These are phyloP conservation scores for Ceratobasidium theobromae DNA, from an alignment of 1,284 basidiomycete species.

Conservation along the genomic window DNA sequence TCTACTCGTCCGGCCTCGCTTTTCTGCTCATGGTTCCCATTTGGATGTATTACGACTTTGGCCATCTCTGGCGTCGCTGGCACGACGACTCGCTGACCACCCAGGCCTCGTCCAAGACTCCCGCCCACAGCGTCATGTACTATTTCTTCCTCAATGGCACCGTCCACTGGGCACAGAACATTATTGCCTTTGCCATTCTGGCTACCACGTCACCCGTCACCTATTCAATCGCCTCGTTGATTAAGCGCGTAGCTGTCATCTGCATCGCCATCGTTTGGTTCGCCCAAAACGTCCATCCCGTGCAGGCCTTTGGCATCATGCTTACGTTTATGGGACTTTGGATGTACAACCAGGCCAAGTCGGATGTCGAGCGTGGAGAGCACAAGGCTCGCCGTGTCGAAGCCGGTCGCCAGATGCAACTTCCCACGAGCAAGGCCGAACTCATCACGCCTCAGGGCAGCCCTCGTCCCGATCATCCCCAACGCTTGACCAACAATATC, in stretches of 20 bases:
- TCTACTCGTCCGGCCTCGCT: conserved; percentile 94
- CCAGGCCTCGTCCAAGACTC: conserved; percentile 26
- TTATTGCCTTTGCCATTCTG: conserved; percentile 95
- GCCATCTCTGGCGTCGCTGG: conserved; percentile 56
- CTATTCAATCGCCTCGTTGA: conserved; percentile 95
- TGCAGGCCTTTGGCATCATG: conserved; percentile 86
- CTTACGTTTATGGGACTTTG: conserved; percentile 90
- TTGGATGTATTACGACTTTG: conserved; percentile 86
- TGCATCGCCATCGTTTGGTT: conserved; percentile 98
- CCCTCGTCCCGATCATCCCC: conserved; percentile 35
- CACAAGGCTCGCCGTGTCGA: conserved; percentile 83
- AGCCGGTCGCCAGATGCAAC: conserved; percentile 68
- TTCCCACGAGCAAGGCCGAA: conserved; percentile 65
- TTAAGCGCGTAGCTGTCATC: conserved; percentile 98
- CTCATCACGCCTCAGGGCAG: conserved; percentile 41
- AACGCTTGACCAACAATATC: conserved; percentile 35
- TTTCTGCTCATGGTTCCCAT: conserved; percentile 94
- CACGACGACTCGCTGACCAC: conserved; percentile 47
- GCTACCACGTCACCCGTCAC: conserved; percentile 96
- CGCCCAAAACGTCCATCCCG: conserved; percentile 77
- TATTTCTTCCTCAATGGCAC: conserved; percentile 91
- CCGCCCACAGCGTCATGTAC: conserved; percentile 61
- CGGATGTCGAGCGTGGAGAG: conserved; percentile 91
- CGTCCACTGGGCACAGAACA: conserved; percentile 95
- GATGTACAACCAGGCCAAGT: conserved; percentile 95